These are phyloP conservation scores for Catunica adiposa DNA, from an alignment of 2,329 filamentous ascomycete species.

Conservation along the genomic window DNA sequence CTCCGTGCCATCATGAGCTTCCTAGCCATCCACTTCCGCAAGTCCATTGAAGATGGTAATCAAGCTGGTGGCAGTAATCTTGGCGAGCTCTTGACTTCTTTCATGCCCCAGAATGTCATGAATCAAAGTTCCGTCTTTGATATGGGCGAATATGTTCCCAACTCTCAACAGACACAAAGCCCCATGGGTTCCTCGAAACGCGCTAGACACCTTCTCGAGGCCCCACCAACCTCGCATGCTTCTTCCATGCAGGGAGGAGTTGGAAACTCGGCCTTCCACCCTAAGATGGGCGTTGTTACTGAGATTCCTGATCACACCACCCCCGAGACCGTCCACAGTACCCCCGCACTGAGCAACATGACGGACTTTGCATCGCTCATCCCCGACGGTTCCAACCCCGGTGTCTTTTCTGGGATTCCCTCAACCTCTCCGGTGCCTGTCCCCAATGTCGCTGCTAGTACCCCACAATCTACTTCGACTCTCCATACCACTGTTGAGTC, in stretches of 20 bases:
- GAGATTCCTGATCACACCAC: slow-evolving; percentile 40
- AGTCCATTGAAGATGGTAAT: slow-evolving; percentile 67
- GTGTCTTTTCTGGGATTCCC: slow-evolving; percentile 13
- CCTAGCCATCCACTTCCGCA: slow-evolving; percentile 87
- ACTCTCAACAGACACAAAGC: slow-evolving; percentile 24
- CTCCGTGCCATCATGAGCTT: slow-evolving; percentile 99
- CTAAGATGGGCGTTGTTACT: slow-evolving; percentile 40
- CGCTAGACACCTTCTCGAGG: slow-evolving; percentile 35
- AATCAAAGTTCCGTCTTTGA: slow-evolving; percentile 41
- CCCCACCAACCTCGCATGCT: slow-evolving; percentile 22
- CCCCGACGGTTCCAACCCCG: background rate
- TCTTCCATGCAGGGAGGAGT: slow-evolving; percentile 13
- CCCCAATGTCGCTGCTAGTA: background rate
- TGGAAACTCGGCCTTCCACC: slow-evolving; percentile 18
- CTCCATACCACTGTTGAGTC: background rate
- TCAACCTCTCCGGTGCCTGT: slow-evolving; percentile 15
- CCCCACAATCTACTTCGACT: background rate
- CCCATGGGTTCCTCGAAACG: slow-evolving; percentile 32
- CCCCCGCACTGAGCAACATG: background rate
- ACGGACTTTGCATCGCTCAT: background rate
- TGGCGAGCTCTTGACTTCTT: slow-evolving; percentile 65
- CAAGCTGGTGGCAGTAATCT: slow-evolving; percentile 55
- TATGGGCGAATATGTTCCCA: slow-evolving; percentile 39
- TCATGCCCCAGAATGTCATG: slow-evolving; percentile 44
- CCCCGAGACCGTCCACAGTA: slow-evolving; percentile 18